phyloP scores from a whole-genome alignment of 345 rosid genomes.

The Angophora floribunda region DNA sequence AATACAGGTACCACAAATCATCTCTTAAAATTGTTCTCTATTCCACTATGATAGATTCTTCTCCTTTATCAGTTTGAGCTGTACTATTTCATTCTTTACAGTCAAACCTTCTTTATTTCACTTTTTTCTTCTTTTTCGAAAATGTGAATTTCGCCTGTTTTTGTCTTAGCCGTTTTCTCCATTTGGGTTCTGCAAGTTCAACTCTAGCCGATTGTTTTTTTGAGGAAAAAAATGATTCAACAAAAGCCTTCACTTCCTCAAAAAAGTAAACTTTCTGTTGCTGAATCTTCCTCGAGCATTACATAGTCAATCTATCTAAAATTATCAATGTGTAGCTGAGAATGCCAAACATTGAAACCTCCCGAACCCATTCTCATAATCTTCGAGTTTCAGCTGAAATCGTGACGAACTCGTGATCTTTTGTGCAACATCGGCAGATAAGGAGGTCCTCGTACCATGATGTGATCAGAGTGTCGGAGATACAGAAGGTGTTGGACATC shows the following conservation, averaged over 20 bases:
- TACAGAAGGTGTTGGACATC: slow-evolving; percentile 52
- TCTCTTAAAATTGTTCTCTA: neutral
- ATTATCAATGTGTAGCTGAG: neutral
- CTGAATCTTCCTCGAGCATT: neutral
- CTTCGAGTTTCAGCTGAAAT: neutral
- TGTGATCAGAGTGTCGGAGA: slow-evolving; percentile 58
- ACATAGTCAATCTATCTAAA: neutral
- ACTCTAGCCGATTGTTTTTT: neutral
- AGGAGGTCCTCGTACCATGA: slow-evolving; percentile 75
- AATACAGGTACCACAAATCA: slow-evolving; percentile 35
- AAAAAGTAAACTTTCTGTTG: neutral
- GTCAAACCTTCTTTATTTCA: neutral
- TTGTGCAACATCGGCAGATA: slow-evolving; percentile 20
- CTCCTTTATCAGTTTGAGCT: neutral
- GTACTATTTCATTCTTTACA: neutral
- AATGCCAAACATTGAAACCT: neutral
- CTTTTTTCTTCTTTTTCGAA: neutral
- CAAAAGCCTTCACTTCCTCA: neutral
- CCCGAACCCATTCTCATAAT: neutral
- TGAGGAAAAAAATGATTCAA: neutral
- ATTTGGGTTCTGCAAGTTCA: neutral
- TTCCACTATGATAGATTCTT: neutral
- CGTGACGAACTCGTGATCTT: neutral
- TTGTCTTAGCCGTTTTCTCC: neutral
- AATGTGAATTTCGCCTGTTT: neutral